These are phyloP conservation scores for Terfezia claveryi DNA, from an alignment of 495 filamentous ascomycete species.

Conservation along the genomic window DNA sequence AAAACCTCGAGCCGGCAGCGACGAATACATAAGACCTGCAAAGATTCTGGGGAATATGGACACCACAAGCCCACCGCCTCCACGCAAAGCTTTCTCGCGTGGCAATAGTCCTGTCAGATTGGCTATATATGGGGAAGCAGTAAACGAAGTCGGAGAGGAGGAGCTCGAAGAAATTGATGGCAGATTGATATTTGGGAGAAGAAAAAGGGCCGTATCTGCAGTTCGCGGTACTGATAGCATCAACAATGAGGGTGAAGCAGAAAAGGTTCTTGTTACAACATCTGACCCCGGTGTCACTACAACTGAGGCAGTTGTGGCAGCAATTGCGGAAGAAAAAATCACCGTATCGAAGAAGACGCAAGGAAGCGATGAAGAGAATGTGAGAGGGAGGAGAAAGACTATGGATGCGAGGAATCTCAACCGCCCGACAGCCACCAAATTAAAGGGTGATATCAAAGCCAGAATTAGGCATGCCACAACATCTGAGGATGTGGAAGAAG, in stretches of 20 bases:
- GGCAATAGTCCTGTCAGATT: background rate
- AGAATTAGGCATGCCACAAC: background rate
- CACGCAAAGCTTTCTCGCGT: background rate
- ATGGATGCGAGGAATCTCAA: background rate
- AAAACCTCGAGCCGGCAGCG: background rate
- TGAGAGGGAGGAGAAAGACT: background rate
- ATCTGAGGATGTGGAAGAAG: background rate
- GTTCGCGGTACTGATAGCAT: background rate
- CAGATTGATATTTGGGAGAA: background rate
- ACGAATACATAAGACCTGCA: background rate
- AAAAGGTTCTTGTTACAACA: background rate
- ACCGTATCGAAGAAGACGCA: background rate
- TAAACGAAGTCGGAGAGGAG: background rate
- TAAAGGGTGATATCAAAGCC: background rate
- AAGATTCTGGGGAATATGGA: background rate
- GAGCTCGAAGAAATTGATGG: background rate
- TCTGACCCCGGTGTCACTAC: background rate
- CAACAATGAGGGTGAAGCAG: background rate
- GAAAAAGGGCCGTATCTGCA: background rate
- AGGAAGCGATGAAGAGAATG: background rate
- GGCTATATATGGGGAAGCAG: background rate
- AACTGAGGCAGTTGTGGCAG: background rate
- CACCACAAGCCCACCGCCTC: background rate
- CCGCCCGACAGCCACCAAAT: background rate
- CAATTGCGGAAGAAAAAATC: background rate